A percentile compares a stretch with the other conserved stretches of the same genome.
phyloP scores from a whole-genome alignment of 345 rosid genomes.

The Rubroshorea leprosula region DNA sequence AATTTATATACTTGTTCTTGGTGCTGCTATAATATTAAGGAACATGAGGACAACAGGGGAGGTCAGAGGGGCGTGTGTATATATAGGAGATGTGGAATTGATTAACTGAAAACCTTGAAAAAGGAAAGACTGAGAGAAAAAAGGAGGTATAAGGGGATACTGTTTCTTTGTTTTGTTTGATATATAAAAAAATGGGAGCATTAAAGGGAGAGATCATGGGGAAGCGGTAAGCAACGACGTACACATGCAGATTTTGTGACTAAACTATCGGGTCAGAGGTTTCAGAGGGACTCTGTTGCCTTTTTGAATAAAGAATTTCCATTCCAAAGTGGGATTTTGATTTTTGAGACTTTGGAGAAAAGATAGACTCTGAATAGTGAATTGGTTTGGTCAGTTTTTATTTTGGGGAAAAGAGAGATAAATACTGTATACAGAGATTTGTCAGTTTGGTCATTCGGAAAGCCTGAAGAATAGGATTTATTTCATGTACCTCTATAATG shows the following conservation, averaged over 20 bases:
- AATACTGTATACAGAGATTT: constrained; percentile 11
- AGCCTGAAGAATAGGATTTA: constrained; percentile 50
- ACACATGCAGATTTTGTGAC: constrained; percentile 91
- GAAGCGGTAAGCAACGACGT: constrained; percentile 51
- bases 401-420: constrained; percentile 11
- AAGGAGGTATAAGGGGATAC: constrained; percentile 25
- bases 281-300: constrained; percentile 32
- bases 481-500: background rate
- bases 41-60: background rate
- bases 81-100: constrained; percentile 18
- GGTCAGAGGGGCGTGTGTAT: constrained; percentile 13
- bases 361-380: constrained; percentile 34
- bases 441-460: constrained; percentile 54
- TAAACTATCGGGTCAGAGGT: constrained; percentile 83
- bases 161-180: constrained; percentile 1
- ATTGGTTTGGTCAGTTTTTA: constrained; percentile 37
- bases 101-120: constrained; percentile 33
- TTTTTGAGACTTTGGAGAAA: constrained; percentile 13
- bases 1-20: background rate
- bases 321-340: constrained; percentile 32
- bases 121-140: constrained; percentile 20
- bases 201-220: constrained; percentile 17
- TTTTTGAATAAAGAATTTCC: constrained; percentile 14
- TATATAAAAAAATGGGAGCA: background rate
- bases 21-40: background rate